Conservation (phyloP, 495 filamentous ascomycete genomes). For the Hypoxylon trugodes region DNA sequence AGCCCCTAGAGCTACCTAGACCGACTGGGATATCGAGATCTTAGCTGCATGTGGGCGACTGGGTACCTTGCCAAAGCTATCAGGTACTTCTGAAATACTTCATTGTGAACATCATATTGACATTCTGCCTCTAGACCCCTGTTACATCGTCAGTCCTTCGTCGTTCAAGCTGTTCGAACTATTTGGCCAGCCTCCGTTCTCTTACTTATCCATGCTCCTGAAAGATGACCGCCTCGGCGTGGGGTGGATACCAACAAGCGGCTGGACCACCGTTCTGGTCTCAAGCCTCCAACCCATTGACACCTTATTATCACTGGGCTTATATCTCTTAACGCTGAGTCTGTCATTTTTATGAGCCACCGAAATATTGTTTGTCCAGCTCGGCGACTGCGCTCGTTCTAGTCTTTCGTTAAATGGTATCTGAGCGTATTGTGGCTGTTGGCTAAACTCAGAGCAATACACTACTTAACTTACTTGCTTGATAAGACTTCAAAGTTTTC, state of each 20-base stretch:
- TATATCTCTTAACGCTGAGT: background rate
- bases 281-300: background rate
- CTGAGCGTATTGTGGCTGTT: constrained; percentile 4
- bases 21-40: constrained; percentile 15
- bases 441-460: constrained; percentile 2
- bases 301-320: background rate
- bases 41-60: constrained; percentile 4
- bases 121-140: constrained; percentile 4
- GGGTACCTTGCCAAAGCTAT: constrained; percentile 3
- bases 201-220: background rate
- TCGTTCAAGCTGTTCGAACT: background rate
- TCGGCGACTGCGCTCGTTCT: constrained; percentile 21
- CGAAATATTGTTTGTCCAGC: constrained; percentile 5
- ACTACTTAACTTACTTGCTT: no score
- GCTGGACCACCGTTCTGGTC: constrained; percentile 12
- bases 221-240: background rate
- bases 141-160: constrained; percentile 6
- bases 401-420: constrained; percentile 6
- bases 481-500: no score
- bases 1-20: background rate
- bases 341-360: constrained; percentile 1
- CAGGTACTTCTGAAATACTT: constrained; percentile 4
- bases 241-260: constrained; percentile 1
- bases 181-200: constrained; percentile 1
- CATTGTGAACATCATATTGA: constrained; percentile 1